These are phyloP conservation scores for Arthrobotrys pseudoclavata DNA, from an alignment of 2,329 filamentous ascomycete genomes.

Conservation along the genomic window DNA sequence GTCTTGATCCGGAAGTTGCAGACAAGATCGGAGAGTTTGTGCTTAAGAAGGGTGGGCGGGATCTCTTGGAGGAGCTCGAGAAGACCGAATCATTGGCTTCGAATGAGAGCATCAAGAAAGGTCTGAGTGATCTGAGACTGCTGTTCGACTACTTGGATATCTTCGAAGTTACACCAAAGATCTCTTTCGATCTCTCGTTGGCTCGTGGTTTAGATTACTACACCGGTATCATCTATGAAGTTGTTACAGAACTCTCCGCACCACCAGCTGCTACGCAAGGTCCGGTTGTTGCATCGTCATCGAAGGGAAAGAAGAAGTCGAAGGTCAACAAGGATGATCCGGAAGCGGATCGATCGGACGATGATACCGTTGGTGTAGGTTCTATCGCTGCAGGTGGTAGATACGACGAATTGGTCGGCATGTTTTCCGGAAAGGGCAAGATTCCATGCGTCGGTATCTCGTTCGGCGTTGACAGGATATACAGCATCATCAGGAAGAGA, in stretches of 20 bases:
- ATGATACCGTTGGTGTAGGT: conserved; percentile 85
- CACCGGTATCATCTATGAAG: conserved; percentile 90
- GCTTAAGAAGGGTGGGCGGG: conserved; percentile 76
- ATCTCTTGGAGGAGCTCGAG: conserved; percentile 79
- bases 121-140: conserved; percentile 82
- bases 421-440: conserved; percentile 86
- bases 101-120: conserved; percentile 82
- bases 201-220: conserved; percentile 94
- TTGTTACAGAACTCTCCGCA: conserved; percentile 84
- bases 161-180: conserved; percentile 78
- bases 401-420: conserved; percentile 92
- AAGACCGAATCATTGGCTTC: conserved; percentile 76
- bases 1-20: conserved; percentile 79
- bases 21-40: conserved; percentile 90
- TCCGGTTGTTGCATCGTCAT: conserved; percentile 66
- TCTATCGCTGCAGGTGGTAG: conserved; percentile 90
- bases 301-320: conserved; percentile 70
- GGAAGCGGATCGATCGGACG: conserved; percentile 79
- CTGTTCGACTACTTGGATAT: conserved; percentile 86
- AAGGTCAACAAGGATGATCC: conserved; percentile 69
- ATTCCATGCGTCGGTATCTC: conserved; percentile 94
- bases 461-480: conserved; percentile 95
- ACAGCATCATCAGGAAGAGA: conserved; percentile 86
- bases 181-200: conserved; percentile 91
- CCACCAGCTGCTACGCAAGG: conserved; percentile 67